These are phyloP conservation scores for Dimargaris xerosporica DNA, from an alignment of 192 early-diverging fungal genomes.

Conservation along the genomic window DNA sequence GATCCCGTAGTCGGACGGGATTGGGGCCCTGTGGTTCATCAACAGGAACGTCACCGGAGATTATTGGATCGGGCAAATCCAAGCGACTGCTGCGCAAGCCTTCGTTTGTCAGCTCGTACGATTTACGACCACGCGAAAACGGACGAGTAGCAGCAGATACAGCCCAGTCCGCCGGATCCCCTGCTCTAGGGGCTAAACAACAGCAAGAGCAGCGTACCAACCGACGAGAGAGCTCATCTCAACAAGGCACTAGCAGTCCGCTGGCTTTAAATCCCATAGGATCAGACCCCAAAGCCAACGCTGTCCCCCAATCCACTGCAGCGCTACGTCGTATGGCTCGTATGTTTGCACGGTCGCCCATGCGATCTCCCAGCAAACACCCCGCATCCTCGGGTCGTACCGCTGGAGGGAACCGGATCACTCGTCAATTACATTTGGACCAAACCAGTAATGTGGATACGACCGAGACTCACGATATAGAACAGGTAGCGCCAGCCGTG, in stretches of 20 bases:
- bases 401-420: not conserved
- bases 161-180: not conserved
- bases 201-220: not conserved
- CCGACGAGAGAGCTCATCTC: not conserved
- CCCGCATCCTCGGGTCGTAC: not conserved
- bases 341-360: slow-evolving; percentile 6
- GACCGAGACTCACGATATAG: not conserved
- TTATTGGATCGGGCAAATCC: not conserved
- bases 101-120: too few species aligned
- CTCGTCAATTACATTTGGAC: not conserved
- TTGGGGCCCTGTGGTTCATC: not conserved
- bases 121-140: too few species aligned
- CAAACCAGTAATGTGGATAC: not conserved
- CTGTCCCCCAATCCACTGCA: too few species aligned
- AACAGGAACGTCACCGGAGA: not conserved
- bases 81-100: too few species aligned
- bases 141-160: not conserved
- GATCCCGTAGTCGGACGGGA: not conserved
- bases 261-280: not conserved
- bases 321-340: slow-evolving; percentile 7
- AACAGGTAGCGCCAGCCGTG: not conserved
- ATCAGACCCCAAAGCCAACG: not conserved
- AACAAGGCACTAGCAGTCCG: not conserved
- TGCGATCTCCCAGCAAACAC: not conserved
- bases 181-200: not conserved